Base-by-base conservation (phyloP, 768 basidiomycete species). In the Glaciozyma antarctica region DNA sequence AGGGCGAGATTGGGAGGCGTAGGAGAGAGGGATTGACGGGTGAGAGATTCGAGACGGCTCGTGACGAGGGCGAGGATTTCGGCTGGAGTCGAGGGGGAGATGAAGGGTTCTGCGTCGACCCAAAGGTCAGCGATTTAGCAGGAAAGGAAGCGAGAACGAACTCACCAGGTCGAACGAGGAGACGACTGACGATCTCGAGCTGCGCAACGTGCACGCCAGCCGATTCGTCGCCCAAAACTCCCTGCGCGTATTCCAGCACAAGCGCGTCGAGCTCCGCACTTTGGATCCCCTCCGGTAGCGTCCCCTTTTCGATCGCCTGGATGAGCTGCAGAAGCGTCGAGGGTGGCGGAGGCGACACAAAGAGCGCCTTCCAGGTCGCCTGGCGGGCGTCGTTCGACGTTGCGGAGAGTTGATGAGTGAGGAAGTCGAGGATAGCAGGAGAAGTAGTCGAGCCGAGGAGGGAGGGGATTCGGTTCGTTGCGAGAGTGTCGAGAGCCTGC, bases 401-500 rank as follows among this genome's bases (percentile, higher is more conserved):
- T 6, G 61, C 16, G 12, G 53, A 30, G 41, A 65, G 63, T 41
- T 57, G 63, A n/a, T 54, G 28, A 28, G 47, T 22, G 53, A 66
- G 61, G 24, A 70, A 59, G 24, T 49, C 24, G 9, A 63, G 55
- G 38, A 41, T 15, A 12, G 38, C 38, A 12, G 38, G 38, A 19
- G 57, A 44, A n/a, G 13, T 30, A 0, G 64, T 28, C 51, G 64
- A 72, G 12, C 49, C 47, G 6, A 58, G 24, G 28, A 60, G 49
- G 38, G 54, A 61, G 34, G 58, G 58, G 45, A 59, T 19, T 21
- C 24, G 41, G 19, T 49, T 24, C 0, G 41, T 38, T 1, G 63
- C 52, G n/a, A 70, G 60, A 8, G 60, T 60, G 55, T 70, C 65
- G 41, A 70, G 65, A 1, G 30, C 21, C 52, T 61, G 60, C 26